Base-by-base conservation (phyloP, 1,284 basidiomycete genomes). In the Lentinus polychrous region DNA sequence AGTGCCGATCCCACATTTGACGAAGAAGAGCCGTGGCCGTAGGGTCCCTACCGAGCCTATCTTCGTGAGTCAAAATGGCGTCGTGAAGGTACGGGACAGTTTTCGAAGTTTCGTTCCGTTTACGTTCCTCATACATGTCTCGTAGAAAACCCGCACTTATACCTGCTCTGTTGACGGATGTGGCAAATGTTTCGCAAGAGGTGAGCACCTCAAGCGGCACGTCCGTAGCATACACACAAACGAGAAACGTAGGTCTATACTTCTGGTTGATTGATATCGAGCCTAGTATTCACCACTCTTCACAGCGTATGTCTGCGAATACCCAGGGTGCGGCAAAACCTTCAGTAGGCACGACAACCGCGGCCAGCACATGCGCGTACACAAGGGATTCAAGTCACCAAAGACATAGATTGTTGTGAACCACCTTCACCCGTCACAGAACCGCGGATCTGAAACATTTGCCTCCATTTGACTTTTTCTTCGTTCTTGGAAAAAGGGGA, bases 321-420 rank as follows among this genome's bases (percentile, higher is more conserved):
- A 81, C 63, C 79, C 85, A 18, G 79, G 78, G 8, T 93, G 91
- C 60, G 81, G 77, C 48, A 90, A 90, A 70, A 79, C 81, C 53
- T 93, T 93, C 62, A 88, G 84, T 63, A 75, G 91, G 44, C 86
- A 89, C 59, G 90, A 93, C 63, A 93, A 93, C 61, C 76, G 92
- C 24, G 79, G 81, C 32, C 86, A 89, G 65, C 87, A 91, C 59
- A 82, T 88, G 61, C 78, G 83, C 24, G 75, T 89, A 33, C 86
- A 90, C 38, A 48, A 48, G 18, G 39, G 39, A 12, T 48, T 27
- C 39, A 48, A 48, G 32, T 39, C 39, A 10, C 8, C 38, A 5
- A 23, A 7, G 27, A 42, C 17, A 14, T 44, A 44, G 31, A 14
- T 17, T 8, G 37, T 7, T 8, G 37, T 38, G 8, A 18, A 12